Evolutionary conservation across 768 basidiomycete genomes (phyloP).

Genomic region (Sistotremastrum niveocremeum): DNA sequence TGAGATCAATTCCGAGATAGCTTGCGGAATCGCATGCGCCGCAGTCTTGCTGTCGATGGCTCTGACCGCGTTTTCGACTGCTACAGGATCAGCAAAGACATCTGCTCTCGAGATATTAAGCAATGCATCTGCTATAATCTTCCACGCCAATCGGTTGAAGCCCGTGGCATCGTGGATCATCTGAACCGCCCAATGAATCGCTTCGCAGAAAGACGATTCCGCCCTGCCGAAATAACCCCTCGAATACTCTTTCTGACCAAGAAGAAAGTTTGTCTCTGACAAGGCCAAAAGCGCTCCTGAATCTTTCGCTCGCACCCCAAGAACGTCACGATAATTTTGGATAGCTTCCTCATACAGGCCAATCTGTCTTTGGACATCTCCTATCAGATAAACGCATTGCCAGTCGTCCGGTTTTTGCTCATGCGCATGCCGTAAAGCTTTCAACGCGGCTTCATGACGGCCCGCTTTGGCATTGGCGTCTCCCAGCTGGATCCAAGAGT

Average conservation of each 20-base stretch:
- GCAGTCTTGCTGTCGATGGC: slow-evolving; percentile 27
- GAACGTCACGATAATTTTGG: slow-evolving; percentile 41
- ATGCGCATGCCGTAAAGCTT: slow-evolving; percentile 65
- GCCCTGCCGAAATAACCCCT: slow-evolving; percentile 68
- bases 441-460: slow-evolving; percentile 77
- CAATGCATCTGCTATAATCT: slow-evolving; percentile 63
- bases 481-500: slow-evolving; percentile 84
- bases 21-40: slow-evolving; percentile 11
- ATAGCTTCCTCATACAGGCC: slow-evolving; percentile 71
- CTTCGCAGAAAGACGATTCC: slow-evolving; percentile 53
- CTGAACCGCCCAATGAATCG: slow-evolving; percentile 37
- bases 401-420: slow-evolving; percentile 68
- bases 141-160: slow-evolving; percentile 71
- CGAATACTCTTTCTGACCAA: slow-evolving; percentile 48
- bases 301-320: slow-evolving; percentile 46
- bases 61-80: slow-evolving; percentile 14
- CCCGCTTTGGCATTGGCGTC: slow-evolving; percentile 86
- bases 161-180: slow-evolving; percentile 40
- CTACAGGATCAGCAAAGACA: slow-evolving; percentile 29
- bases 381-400: slow-evolving; percentile 74
- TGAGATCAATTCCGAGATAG: slow-evolving; percentile 9
- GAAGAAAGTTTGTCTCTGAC: slow-evolving; percentile 56
- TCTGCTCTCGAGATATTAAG: slow-evolving; percentile 46
- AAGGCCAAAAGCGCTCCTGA: slow-evolving; percentile 59
- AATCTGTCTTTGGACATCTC: slow-evolving; percentile 68